Conservation (phyloP, 768 basidiomycete genomes). For the Collybia sordida region DNA sequence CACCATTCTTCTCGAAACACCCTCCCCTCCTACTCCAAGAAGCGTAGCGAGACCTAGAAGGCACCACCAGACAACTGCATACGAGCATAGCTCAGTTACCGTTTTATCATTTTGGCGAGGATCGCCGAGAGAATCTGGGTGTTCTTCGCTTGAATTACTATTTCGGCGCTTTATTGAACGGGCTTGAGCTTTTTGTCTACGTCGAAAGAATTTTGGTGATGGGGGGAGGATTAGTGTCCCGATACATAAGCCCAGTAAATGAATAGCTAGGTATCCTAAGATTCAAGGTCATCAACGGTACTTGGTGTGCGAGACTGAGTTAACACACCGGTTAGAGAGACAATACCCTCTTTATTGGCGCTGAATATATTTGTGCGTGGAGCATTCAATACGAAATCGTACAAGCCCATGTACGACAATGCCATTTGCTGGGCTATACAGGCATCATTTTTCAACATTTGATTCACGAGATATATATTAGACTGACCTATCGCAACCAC, state of each 20-base stretch:
- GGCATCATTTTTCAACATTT: background rate
- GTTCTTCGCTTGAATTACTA: conserved; percentile 8
- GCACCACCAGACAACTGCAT: conserved; percentile 78
- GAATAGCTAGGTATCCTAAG: conserved; percentile 86
- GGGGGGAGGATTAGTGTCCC: conserved; percentile 84
- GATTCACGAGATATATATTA: background rate
- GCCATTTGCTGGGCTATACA: conserved; percentile 69
- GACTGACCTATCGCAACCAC: conserved; percentile 56
- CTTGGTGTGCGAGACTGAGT: background rate
- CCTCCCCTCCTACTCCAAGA: conserved; percentile 38
- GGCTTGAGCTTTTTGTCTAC: conserved; percentile 38
- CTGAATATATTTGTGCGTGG: conserved; percentile 65
- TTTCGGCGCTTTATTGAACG: conserved; percentile 1
- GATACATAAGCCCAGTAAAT: conserved; percentile 78
- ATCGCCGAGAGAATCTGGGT: conserved; percentile 17
- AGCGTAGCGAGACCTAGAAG: conserved; percentile 41
- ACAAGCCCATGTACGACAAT: conserved; percentile 55
- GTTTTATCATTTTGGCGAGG: conserved; percentile 72
- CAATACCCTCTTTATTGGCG: conserved; percentile 90
- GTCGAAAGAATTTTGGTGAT: conserved; percentile 68
- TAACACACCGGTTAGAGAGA: conserved; percentile 66
- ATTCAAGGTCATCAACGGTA: background rate
- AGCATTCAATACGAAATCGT: conserved; percentile 63
- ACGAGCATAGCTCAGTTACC: conserved; percentile 73
- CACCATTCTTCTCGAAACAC: conserved; percentile 49